phyloP scores from a whole-genome alignment of 257 asterid species.

The Solanum verrucosum region DNA sequence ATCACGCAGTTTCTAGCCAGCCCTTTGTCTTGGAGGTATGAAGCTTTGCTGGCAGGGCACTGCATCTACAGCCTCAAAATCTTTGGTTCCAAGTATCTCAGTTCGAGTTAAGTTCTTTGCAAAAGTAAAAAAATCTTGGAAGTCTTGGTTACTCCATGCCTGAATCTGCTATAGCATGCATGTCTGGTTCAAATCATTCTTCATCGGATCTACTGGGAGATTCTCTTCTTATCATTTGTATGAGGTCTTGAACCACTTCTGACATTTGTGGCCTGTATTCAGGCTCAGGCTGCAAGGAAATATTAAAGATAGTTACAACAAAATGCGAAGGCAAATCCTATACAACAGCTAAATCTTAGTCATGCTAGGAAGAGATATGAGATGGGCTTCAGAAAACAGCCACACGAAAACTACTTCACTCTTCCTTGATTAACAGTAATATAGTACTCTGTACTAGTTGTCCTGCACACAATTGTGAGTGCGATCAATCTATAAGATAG shows the following conservation, averaged over 20 bases:
- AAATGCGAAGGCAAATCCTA: not conserved
- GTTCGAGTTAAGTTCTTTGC: not conserved
- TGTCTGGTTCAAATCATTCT: slow-evolving; percentile 20
- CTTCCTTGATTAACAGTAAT: not conserved
- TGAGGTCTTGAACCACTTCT: slow-evolving; percentile 83
- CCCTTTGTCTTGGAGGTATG: not conserved
- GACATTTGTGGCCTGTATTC: slow-evolving; percentile 94
- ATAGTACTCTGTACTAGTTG: not conserved
- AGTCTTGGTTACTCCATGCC: not conserved
- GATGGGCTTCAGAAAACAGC: not conserved
- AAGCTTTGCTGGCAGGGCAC: slow-evolving; percentile 4
- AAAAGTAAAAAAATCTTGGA: not conserved
- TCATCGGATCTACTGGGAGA: slow-evolving; percentile 57
- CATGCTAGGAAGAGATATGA: not conserved
- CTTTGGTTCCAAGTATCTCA: not conserved
- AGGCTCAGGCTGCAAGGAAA: slow-evolving; percentile 61
- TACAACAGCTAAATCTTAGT: not conserved
- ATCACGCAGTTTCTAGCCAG: not conserved
- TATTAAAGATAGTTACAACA: not conserved
- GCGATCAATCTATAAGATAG: not conserved
- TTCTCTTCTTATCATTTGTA: slow-evolving; percentile 76
- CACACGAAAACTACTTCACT: not conserved
- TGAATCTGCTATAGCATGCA: not conserved
- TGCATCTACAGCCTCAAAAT: not conserved
- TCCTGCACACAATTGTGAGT: not conserved